These are phyloP conservation scores for Beta lomatogona DNA, from an alignment of 179 eudicot species.

Conservation along the genomic window DNA sequence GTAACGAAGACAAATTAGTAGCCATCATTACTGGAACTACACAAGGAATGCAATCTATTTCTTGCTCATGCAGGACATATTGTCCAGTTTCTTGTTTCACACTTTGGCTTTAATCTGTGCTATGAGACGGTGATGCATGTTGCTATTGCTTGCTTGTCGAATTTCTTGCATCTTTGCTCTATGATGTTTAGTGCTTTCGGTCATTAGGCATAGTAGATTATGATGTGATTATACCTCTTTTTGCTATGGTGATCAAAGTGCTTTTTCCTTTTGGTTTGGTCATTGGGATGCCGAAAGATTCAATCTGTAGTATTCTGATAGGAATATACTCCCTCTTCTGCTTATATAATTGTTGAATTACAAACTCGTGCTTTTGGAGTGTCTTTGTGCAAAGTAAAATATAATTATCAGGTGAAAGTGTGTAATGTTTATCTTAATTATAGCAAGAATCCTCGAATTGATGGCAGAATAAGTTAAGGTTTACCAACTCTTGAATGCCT, in stretches of 20 bases:
- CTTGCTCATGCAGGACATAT: conserved; percentile 10
- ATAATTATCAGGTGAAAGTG: conserved; percentile 7
- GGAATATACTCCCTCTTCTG: neutral
- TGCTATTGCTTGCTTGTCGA: neutral
- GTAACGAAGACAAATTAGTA: neutral
- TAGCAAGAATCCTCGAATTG: neutral
- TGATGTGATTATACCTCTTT: neutral
- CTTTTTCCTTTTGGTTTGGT: neutral
- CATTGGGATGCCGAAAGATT: neutral
- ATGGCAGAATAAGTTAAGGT: neutral
- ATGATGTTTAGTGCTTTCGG: neutral
- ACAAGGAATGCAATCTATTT: neutral
- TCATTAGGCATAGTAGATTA: neutral
- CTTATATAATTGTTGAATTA: neutral
- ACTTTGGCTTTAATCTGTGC: neutral
- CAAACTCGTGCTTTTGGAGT: conserved; percentile 2
- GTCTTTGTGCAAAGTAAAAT: neutral
- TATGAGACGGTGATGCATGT: neutral
- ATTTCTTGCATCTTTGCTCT: conserved; percentile 4
- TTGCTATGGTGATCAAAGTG: neutral
- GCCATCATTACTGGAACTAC: neutral
- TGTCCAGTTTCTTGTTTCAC: neutral
- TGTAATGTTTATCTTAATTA: neutral
- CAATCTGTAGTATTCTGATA: neutral
- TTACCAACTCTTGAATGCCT: neutral